Conservation (phyloP, 805 yeast genomes). For the Blastobotrys robertii region DNA sequence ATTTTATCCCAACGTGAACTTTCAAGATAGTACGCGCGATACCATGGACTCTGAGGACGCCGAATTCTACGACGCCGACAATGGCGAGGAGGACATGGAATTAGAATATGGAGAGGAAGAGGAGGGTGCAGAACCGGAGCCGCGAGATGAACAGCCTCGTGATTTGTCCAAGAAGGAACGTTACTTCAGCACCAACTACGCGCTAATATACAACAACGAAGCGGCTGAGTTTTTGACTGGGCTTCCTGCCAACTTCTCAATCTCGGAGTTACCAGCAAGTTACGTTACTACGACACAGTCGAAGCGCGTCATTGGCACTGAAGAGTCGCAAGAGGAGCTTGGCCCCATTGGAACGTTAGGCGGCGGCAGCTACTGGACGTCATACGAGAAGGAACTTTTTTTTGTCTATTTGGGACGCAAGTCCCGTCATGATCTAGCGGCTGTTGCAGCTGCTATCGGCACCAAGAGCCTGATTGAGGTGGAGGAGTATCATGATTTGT, state of each 20-base stretch:
- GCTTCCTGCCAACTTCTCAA: background rate
- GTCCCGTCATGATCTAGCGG: constrained; percentile 17
- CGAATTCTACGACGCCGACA: background rate
- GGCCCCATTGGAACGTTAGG: background rate
- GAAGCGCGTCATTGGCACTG: background rate
- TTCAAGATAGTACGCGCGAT: background rate
- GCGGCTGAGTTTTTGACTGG: constrained; percentile 8
- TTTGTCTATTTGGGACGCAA: constrained; percentile 16
- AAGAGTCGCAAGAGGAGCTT: background rate
- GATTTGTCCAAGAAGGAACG: background rate
- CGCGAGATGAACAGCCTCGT: background rate
- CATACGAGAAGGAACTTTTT: constrained; percentile 17
- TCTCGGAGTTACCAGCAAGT: background rate
- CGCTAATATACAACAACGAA: constrained; percentile 8
- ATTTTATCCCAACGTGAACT: background rate
- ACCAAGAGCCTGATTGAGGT: constrained; percentile 18
- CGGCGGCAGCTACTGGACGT: constrained; percentile 14
- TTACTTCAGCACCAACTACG: constrained; percentile 6
- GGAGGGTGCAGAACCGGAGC: background rate
- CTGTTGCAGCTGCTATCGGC: constrained; percentile 14
- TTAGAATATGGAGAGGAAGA: background rate
- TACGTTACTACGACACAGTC: constrained; percentile 1
- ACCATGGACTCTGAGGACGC: background rate
- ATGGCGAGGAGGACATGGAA: too few relatives aligned
- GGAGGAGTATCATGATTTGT: constrained; percentile 18